Base-by-base conservation (phyloP, 2,329 filamentous ascomycete genomes). In the Nigrospora sphaerica region DNA sequence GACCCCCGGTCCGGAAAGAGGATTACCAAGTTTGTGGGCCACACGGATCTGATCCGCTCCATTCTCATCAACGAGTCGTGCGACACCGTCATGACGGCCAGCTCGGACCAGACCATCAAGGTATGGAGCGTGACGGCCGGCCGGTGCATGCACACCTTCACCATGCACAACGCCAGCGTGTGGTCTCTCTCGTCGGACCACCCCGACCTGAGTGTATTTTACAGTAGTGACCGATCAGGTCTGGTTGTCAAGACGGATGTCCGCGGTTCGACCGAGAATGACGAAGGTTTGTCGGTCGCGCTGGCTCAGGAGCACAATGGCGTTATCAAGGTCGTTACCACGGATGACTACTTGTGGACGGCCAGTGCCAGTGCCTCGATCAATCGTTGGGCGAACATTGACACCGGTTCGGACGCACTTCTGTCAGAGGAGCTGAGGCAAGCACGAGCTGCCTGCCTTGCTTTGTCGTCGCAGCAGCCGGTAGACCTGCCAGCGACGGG, bases 91-190 rank as follows among this genome's bases (percentile, higher is more conserved):
- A 80, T 98, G 74, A 95, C 92, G 1, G 91, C 89, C 13, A 95
- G 91, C 56, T 92, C 92, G 1, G 93, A 98, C 64, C 90, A 95
- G 68, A 97, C 93, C 0, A 85, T 98, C 71, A 98, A 98, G 70
- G 82, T 97, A 48, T 98, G 93, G 93, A 96, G 91, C 54, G 84
- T 97, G 56, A 93, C 88, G 12, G 92, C 90, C 18, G 93, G 93
- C 46, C 80, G 93, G 56, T 98, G 93, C 74, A 92, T 97, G 85
- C 89, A 96, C 67, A 98, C 93, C 1, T 78, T 98, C 57, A 96
- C 91, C 46, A 98, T 98, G 93, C 93, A 98, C 69, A 95, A 95
- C 61, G 90, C 95, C 61, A 96, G 91, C 62, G 88, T 98, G 18
- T 98, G 93, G 93, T 95, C 89, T 2, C 74, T 98, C 18, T 95